Evolutionary conservation across 2,329 filamentous ascomycete species (phyloP).

Genomic region (Pseudopyricularia javanii): DNA sequence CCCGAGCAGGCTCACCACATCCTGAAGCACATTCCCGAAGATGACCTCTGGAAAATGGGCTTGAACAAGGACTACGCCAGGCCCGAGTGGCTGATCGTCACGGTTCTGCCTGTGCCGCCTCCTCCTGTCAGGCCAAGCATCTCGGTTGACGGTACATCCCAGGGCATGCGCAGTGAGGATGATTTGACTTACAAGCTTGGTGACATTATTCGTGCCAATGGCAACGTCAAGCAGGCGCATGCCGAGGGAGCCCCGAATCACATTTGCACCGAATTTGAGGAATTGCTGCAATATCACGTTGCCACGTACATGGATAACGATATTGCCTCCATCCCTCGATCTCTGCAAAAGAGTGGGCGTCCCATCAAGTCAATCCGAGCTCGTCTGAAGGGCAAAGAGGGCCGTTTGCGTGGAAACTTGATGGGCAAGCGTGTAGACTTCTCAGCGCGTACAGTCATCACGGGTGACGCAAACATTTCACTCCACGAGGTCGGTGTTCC

Average conservation of each 20-base stretch:
- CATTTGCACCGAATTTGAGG: conserved; percentile 82
- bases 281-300: conserved; percentile 90
- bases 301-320: conserved; percentile 99
- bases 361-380: conserved; percentile 95
- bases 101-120: conserved; percentile 86
- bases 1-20: conserved; percentile 77
- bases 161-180: conserved; percentile 89
- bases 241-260: conserved; percentile 86
- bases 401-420: conserved; percentile 91
- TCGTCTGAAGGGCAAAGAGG: conserved; percentile 97
- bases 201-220: conserved; percentile 96
- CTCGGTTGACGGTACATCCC: conserved; percentile 87
- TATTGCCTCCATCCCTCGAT: conserved; percentile 88
- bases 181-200: conserved; percentile 99
- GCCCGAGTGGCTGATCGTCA: conserved; percentile 97
- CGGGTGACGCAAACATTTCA: conserved; percentile 91
- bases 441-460: conserved; percentile 98
- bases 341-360: conserved; percentile 91
- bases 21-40: conserved; percentile 71
- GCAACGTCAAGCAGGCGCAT: conserved; percentile 83
- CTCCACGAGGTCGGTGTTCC: conserved; percentile 96
- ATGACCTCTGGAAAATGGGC: conserved; percentile 76
- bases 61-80: conserved; percentile 90
- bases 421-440: conserved; percentile 99
- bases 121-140: conserved; percentile 95